Conservation (phyloP, 1,284 basidiomycete species). For the Papiliotrema laurentii region DNA sequence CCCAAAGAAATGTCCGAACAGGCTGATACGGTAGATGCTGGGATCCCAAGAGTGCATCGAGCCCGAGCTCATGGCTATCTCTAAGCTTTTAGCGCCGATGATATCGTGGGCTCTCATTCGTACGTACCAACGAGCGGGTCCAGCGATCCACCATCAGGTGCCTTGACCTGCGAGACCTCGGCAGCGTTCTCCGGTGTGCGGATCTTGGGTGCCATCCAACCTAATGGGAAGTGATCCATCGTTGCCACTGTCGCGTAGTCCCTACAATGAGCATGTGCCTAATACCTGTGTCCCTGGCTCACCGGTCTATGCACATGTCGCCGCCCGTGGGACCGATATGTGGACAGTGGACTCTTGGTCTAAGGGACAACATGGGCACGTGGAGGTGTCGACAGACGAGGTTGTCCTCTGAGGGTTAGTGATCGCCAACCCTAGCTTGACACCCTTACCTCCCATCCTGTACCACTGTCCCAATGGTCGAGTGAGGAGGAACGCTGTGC, state of each 20-base stretch:
- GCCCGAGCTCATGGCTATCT: neutral
- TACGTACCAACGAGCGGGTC: constrained; percentile 16
- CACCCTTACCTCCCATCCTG: constrained; percentile 8
- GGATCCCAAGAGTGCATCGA: constrained; percentile 4
- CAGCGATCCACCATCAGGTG: constrained; percentile 12
- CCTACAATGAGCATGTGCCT: neutral
- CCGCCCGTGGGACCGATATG: constrained; percentile 25
- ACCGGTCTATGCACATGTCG: constrained; percentile 25
- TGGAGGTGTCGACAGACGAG: constrained; percentile 27
- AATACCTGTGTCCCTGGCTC: neutral
- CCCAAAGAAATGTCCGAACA: neutral
- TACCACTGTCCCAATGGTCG: constrained; percentile 20
- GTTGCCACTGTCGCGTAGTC: constrained; percentile 1
- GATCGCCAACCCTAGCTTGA: neutral
- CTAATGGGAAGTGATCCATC: constrained; percentile 20
- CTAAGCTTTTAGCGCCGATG: neutral
- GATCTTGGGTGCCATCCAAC: constrained; percentile 24
- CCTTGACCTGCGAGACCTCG: constrained; percentile 9
- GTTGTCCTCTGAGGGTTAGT: constrained; percentile 18
- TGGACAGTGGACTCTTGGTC: constrained; percentile 22
- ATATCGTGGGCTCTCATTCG: neutral
- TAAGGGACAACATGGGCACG: constrained; percentile 18
- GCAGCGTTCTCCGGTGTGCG: constrained; percentile 25
- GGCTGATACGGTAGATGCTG: neutral
- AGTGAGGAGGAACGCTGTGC: constrained; percentile 9